These are phyloP conservation scores for Aspergillus oerlinghausenensis DNA, from an alignment of 2,329 filamentous ascomycete species.

Conservation along the genomic window DNA sequence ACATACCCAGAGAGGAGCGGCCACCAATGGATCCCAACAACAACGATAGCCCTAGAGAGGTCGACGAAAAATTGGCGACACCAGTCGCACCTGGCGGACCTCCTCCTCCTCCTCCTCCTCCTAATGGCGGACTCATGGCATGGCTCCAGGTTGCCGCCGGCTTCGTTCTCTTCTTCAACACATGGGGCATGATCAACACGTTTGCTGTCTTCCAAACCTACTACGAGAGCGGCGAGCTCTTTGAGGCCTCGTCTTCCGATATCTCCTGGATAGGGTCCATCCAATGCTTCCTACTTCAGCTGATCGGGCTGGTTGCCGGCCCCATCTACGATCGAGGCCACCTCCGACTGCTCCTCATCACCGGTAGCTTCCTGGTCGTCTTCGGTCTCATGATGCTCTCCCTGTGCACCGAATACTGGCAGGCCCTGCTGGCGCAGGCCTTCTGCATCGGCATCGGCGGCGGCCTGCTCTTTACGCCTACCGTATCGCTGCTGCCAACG, in stretches of 20 bases:
- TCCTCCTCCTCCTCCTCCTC: conserved; percentile 4
- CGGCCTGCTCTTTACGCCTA: conserved; percentile 19
- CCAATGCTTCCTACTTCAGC: conserved; percentile 28
- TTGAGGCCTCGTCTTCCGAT: conserved; percentile 46
- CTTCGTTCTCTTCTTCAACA: conserved; percentile 20
- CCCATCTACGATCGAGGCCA: conserved; percentile 5
- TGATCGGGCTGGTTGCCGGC: background rate
- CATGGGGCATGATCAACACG: too few relatives aligned
- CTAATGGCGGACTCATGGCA: conserved; percentile 14
- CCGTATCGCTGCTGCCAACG: conserved; percentile 18
- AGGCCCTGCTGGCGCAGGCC: conserved; percentile 20
- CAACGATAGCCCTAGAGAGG: too few relatives aligned
- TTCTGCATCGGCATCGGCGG: conserved; percentile 17
- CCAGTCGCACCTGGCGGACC: background rate
- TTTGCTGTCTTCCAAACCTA: conserved; percentile 49
- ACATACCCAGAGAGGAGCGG: too few relatives aligned
- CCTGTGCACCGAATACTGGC: conserved; percentile 22
- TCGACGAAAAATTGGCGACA: too few relatives aligned
- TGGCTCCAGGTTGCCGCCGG: conserved; percentile 20
- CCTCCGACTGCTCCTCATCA: conserved; percentile 2
- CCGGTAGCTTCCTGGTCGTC: conserved; percentile 13
- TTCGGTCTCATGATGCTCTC: conserved; percentile 26
- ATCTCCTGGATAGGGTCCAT: conserved; percentile 57
- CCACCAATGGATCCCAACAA: too few relatives aligned
- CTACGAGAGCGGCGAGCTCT: conserved; percentile 48